Evolutionary conservation across 768 basidiomycete species (phyloP).

Genomic region (Phanerodontia chrysosporium): DNA sequence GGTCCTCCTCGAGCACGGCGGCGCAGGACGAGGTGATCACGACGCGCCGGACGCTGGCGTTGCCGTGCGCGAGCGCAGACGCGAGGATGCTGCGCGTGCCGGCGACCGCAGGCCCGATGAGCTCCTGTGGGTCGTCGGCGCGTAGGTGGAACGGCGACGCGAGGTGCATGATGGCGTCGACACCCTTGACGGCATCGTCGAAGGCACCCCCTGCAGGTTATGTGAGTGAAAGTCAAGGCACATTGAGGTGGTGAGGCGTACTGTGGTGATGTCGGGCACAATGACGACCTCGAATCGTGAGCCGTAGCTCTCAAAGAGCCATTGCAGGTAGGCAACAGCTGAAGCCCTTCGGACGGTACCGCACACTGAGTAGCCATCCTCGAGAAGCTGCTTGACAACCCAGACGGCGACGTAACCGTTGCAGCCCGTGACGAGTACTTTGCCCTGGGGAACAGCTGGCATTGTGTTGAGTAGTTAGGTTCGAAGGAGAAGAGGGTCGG

Average conservation of each 20-base stretch:
- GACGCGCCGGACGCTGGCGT: slow-evolving; percentile 52
- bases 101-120: slow-evolving; percentile 41
- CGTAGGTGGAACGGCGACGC: slow-evolving; percentile 17
- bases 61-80: slow-evolving; percentile 26
- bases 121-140: slow-evolving; percentile 18
- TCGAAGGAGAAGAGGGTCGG: too few species aligned
- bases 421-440: slow-evolving; percentile 53
- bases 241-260: too few species aligned
- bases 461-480: slow-evolving; percentile 25
- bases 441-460: slow-evolving; percentile 33
- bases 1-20: slow-evolving; percentile 31
- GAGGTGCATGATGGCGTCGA: slow-evolving; percentile 21
- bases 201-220: too few species aligned
- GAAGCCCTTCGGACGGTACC: slow-evolving; percentile 59
- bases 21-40: slow-evolving; percentile 66
- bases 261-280: slow-evolving; percentile 65
- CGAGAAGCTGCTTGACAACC: slow-evolving; percentile 52
- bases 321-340: slow-evolving; percentile 56
- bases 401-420: slow-evolving; percentile 59
- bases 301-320: slow-evolving; percentile 49
- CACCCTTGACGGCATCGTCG: slow-evolving; percentile 20
- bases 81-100: slow-evolving; percentile 38
- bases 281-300: slow-evolving; percentile 59
- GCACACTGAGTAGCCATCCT: slow-evolving; percentile 57
- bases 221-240: too few species aligned